Percentiles rank a stretch among this genome's conserved stretches.
Evolutionary conservation across 176 grass and related monocot genomes (phyloP).

Genomic region (Zoysia pacifica): DNA sequence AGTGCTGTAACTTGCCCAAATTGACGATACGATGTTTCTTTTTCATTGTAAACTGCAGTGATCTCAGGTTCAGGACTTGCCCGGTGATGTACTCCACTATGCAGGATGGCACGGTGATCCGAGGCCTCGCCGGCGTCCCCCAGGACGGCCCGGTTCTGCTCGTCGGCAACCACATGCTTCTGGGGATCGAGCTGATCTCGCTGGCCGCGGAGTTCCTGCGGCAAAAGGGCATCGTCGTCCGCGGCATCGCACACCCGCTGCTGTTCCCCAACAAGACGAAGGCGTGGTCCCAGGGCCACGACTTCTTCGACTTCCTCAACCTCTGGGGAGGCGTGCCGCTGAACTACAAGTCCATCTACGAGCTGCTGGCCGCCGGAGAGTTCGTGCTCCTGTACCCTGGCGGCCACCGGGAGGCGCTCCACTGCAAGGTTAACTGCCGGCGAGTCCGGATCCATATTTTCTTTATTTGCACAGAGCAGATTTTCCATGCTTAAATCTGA

Average conservation of each 20-base stretch:
- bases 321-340: constrained; percentile 67
- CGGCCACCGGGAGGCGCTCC: constrained; percentile 63
- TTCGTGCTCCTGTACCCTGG: constrained; percentile 76
- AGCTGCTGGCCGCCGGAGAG: constrained; percentile 53
- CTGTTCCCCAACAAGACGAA: constrained; percentile 47
- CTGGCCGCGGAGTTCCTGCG: constrained; percentile 54
- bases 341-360: constrained; percentile 46
- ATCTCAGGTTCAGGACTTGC: constrained; percentile 41
- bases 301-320: constrained; percentile 68
- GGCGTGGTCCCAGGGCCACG: constrained; percentile 50
- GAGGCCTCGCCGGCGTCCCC: constrained; percentile 54
- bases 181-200: constrained; percentile 67
- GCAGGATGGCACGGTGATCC: constrained; percentile 49
- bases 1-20: neutral
- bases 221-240: constrained; percentile 46
- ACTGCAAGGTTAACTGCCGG: constrained; percentile 49
- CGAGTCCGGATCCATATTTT: neutral
- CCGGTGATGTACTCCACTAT: constrained; percentile 71
- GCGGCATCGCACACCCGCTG: constrained; percentile 57
- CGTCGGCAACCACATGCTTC: constrained; percentile 77
- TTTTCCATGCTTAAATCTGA: neutral
- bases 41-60: constrained; percentile 32
- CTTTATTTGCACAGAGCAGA: neutral
- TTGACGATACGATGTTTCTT: neutral
- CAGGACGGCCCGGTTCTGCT: constrained; percentile 62